A percentile compares a stretch with the other conserved stretches of the same genome.
phyloP scores from a whole-genome alignment of 306 rosid genomes.

The Ammopiptanthus mongolicus region DNA sequence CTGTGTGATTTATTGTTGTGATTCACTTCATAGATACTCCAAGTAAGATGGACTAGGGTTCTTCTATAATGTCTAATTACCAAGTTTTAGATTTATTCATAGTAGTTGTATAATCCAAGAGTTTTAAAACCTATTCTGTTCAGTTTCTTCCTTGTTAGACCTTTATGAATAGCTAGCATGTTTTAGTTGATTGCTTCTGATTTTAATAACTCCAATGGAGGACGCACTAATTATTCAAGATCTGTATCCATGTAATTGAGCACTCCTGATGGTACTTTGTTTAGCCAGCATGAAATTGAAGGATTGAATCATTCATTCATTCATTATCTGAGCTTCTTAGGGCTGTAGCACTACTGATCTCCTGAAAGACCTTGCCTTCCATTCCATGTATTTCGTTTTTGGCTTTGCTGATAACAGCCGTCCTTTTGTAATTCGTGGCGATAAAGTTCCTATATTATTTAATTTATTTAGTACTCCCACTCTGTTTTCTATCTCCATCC shows the following conservation, averaged over 20 bases:
- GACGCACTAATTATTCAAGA: background rate
- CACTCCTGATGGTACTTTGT: background rate
- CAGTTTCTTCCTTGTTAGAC: background rate
- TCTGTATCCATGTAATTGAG: background rate
- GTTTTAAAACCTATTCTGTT: background rate
- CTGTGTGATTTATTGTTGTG: conserved; percentile 33
- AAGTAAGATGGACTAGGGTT: conserved; percentile 4
- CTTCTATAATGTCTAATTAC: background rate
- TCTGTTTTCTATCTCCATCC: background rate
- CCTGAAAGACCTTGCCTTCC: background rate
- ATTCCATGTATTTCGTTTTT: background rate
- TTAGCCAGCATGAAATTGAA: background rate
- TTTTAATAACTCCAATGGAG: background rate
- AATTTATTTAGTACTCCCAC: too few species aligned
- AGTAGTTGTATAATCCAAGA: conserved; percentile 13
- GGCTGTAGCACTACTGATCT: background rate
- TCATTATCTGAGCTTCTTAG: background rate
- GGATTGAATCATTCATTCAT: background rate
- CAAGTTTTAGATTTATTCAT: conserved; percentile 16
- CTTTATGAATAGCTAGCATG: background rate
- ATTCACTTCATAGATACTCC: conserved; percentile 32
- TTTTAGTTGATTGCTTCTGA: background rate
- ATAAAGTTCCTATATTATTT: too few species aligned
- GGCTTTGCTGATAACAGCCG: background rate
- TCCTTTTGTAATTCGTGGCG: too few species aligned